Evolutionary conservation across 208 protist genomes (phyloP).

Genomic region (Acanthamoeba divionensis): DNA sequence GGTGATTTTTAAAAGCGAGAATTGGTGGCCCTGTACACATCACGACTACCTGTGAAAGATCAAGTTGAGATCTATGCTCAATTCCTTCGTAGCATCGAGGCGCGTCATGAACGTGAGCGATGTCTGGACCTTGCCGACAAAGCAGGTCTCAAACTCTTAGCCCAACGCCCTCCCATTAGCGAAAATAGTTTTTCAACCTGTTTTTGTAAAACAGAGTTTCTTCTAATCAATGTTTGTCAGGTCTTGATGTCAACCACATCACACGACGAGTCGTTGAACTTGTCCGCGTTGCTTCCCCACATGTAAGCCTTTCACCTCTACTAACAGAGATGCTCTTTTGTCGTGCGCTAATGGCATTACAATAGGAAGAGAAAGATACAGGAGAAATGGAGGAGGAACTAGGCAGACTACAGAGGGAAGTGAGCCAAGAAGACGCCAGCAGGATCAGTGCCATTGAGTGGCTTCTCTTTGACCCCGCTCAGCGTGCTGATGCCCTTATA

Average conservation of each 20-base stretch:
- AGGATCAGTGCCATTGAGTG: slow-evolving; percentile 18
- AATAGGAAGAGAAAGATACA: neutral
- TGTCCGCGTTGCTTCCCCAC: neutral
- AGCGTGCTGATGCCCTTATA: neutral
- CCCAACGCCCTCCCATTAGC: no score
- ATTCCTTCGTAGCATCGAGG: neutral
- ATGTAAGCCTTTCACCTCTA: neutral
- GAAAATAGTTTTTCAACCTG: no score
- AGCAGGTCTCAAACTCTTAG: no score
- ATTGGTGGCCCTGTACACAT: neutral
- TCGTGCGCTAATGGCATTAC: neutral
- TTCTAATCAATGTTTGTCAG: no score
- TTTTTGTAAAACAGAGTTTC: no score
- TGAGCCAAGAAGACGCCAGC: neutral
- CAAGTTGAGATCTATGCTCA: slow-evolving; percentile 9
- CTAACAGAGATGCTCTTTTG: neutral
- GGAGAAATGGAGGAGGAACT: no score
- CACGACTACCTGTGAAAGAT: neutral
- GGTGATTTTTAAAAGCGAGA: neutral
- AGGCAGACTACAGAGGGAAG: no score
- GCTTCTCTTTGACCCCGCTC: slow-evolving; percentile 11
- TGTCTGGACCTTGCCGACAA: neutral
- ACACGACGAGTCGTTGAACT: neutral
- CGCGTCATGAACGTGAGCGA: neutral
- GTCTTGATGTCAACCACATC: neutral